Conservation (phyloP, 805 yeast species). For the Nakazawaea holstii region DNA sequence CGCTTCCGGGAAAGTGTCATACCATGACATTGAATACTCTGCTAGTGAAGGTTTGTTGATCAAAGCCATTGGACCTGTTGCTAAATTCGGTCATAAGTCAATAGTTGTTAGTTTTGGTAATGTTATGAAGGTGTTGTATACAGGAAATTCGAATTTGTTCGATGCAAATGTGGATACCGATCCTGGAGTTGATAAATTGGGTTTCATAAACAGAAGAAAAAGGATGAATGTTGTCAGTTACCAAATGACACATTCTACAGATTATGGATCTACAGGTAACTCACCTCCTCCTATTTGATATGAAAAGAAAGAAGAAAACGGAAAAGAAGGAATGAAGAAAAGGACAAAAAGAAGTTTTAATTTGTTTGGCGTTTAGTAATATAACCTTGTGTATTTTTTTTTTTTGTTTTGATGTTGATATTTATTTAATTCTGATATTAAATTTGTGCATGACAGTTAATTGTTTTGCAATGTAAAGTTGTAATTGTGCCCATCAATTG, state of each 20-base stretch:
- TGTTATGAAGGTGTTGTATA: slow-evolving; percentile 61
- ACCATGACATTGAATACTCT: slow-evolving; percentile 52
- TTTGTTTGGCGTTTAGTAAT: too few relatives aligned
- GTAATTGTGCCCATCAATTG: too few relatives aligned
- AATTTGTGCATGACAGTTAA: too few relatives aligned
- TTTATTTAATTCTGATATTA: too few relatives aligned
- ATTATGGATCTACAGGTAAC: slow-evolving; percentile 14
- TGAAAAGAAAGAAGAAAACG: too few relatives aligned
- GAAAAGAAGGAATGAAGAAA: too few relatives aligned
- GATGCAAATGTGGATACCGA: slow-evolving; percentile 44
- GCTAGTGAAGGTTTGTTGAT: slow-evolving; percentile 41
- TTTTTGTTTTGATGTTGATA: too few relatives aligned
- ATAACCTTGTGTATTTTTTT: too few relatives aligned
- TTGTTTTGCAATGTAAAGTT: too few relatives aligned
- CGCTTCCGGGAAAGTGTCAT: slow-evolving; percentile 56
- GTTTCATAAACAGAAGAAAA: slow-evolving; percentile 30
- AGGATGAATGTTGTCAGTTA: slow-evolving; percentile 28
- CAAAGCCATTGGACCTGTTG: slow-evolving; percentile 54
- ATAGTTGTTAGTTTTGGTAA: slow-evolving; percentile 74
- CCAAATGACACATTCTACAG: slow-evolving; percentile 31
- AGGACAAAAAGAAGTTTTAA: too few relatives aligned
- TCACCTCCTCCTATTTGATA: too few relatives aligned
- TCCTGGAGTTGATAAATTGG: slow-evolving; percentile 24
- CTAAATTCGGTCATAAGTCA: slow-evolving; percentile 72
- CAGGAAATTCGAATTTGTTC: slow-evolving; percentile 70